Base-by-base conservation (phyloP, 1,139 yeast genomes). In the Magnusiomyces suaveolens region DNA sequence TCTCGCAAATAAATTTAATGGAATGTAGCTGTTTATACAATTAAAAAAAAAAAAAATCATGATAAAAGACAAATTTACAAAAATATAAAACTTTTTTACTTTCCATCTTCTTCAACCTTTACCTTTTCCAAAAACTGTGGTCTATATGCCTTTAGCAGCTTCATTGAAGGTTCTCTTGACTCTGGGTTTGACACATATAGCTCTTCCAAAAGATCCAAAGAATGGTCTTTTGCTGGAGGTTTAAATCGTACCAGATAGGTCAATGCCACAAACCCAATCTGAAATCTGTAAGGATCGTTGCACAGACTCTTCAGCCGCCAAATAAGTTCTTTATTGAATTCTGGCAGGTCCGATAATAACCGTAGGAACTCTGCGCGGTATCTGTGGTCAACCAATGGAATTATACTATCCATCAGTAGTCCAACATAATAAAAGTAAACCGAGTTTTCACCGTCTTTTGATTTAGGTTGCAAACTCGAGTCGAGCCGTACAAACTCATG, bases 181-280 rank as follows among this genome's bases (percentile, higher is more conserved):
- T 54, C 57, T 3, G 55, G 41, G 32, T 56, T 55, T 48, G 43
- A 74, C 55, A 73, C 71, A 49, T 79, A 73, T 61, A 90, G 70
- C 25, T 81, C 82, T 57, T 76, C 75, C 51, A 89, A 73, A 8
- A 89, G 75, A n/a, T 75, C 78, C 41, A 88, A 68, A 64, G 96
- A 87, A 25, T 75, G 75, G 1, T 72, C 72, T 59, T 83, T 80
- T 32, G 82, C 81, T 0, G 98, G 97, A 0, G 97, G 97, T 61
- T 96, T 78, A 66, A 87, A 86, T 90, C 88, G 86, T 57, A 89
- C 80, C 61, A 94, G 72, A 65, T 85, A 90, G 60, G 86, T 87
- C 55, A 89, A 71, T 1, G 39, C 23, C 8, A 52, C 56, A 52
- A 87, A 83, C 1, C 97, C 98, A 24, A 92, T 73, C 54, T 82